phyloP scores from a whole-genome alignment of 225 moss, liverwort and hornwort genomes.

The Straminergon stramineum region DNA sequence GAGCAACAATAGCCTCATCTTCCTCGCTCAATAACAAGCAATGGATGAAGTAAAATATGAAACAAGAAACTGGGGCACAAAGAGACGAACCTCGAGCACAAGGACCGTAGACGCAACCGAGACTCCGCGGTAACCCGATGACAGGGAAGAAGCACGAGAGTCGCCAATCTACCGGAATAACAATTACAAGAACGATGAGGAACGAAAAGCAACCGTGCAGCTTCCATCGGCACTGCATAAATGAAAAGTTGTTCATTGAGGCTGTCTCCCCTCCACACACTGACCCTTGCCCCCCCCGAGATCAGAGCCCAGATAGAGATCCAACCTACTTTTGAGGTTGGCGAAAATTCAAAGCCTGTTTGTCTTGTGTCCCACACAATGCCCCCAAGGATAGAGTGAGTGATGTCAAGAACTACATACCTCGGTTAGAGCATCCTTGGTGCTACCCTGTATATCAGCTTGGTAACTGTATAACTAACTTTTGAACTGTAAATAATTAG shows the following conservation, averaged over 20 bases:
- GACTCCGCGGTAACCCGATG: neutral
- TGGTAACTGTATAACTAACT: no score
- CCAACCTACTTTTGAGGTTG: neutral
- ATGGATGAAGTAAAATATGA: neutral
- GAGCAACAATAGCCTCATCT: neutral
- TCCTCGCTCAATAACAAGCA: neutral
- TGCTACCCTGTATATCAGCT: no score
- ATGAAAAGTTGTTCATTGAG: neutral
- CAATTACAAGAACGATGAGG: neutral
- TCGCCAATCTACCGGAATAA: neutral
- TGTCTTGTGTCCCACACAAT: no score
- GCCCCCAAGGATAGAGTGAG: no score
- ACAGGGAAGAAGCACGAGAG: neutral
- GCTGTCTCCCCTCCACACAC: neutral
- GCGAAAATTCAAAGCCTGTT: neutral
- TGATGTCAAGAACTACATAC: no score
- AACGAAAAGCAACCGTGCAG: neutral
- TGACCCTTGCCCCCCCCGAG: no score
- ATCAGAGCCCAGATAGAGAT: neutral
- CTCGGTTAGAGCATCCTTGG: no score
- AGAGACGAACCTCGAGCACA: neutral
- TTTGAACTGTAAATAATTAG: no score
- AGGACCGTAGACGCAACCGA: neutral
- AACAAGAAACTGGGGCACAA: neutral
- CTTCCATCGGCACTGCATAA: neutral